Base-by-base conservation (phyloP, 1,284 basidiomycete genomes). In the Afroboletus lepidellus region DNA sequence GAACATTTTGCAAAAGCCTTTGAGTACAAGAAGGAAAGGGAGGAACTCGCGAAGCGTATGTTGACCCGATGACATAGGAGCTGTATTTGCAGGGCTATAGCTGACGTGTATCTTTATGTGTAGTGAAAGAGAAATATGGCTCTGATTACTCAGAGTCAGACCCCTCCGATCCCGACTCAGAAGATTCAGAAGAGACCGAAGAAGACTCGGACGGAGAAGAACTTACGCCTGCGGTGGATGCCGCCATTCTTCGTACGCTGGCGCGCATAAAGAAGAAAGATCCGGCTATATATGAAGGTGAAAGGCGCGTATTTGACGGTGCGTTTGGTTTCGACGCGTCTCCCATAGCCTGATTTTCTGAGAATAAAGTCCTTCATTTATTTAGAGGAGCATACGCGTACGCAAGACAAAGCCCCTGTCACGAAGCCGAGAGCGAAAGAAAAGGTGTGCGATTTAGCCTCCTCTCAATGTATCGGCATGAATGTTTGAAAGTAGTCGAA, bases 161-260 rank as follows among this genome's bases (percentile, higher is more conserved):
- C 61, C 85, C 84, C 0, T 85, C 90, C 60, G 81, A 97, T 3
- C 79, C 77, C 7, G 69, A 97, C 9, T 83, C 79, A 8, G 72
- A 75, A 6, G 89, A 92, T 60, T 88, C 86, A 0, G 87, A 91
- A 63, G 81, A 82, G 30, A 87, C 85, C 44, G 90, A 92, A 2
- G 95, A 98, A 66, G 96, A 99, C 66, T 93, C 96, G 66, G 91
- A 97, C 55, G 97, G 95, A 13, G 93, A 94, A 60, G 92, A 98
- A 69, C 81, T 99, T 50, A 99, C 94, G 0, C 94, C 95, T 2
- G 87, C 90, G 0, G 82, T 98, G 42, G 96, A 99, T 67, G 97
- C 89, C 41, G 97, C 97, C 18, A 97, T 99, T 62, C 77, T 99
- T 38, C 80, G 93, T 45, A 99, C 95, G 0, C 77, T 99, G 8